Evolutionary conservation across 2,329 filamentous ascomycete genomes (phyloP).

Genomic region (Fusarium humuli): DNA sequence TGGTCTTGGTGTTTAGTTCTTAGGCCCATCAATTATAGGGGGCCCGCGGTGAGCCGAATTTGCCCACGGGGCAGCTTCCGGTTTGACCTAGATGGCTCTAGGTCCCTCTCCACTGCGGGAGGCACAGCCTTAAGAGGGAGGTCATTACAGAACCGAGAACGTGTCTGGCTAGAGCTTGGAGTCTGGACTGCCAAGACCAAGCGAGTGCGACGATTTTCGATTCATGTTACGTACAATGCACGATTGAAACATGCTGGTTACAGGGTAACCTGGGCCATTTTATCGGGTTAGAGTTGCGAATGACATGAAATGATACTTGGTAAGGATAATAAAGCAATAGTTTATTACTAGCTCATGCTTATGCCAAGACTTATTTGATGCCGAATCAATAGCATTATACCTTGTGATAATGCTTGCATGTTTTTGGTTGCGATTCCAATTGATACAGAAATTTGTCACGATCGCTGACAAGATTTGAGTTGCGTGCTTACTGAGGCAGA

Average conservation of each 20-base stretch:
- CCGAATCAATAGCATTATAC: not conserved
- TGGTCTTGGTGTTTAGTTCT: not conserved
- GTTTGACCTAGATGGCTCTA: not conserved
- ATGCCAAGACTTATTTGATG: not conserved
- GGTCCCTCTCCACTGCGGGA: constrained; percentile 12
- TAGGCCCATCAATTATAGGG: not conserved
- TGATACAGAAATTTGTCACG: not conserved
- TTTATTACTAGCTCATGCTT: not conserved
- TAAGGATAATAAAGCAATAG: not conserved
- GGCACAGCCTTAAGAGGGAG: constrained; percentile 29
- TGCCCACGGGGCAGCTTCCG: constrained; percentile 12
- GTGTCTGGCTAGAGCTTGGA: not conserved
- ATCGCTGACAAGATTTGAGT: not conserved
- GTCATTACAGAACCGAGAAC: constrained; percentile 1
- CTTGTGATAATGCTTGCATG: not conserved
- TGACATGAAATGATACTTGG: not conserved
- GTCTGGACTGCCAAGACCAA: constrained; percentile 5
- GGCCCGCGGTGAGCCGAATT: not conserved
- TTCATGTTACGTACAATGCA: constrained; percentile 7
- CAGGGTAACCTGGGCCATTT: constrained; percentile 10
- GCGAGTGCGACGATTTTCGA: constrained; percentile 8
- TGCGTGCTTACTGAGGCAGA: not conserved
- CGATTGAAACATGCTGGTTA: constrained; percentile 3
- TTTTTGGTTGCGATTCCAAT: not conserved
- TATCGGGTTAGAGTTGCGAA: not conserved